Conservation (phyloP, 768 basidiomycete genomes). For the Dacryopinax primogenitus region DNA sequence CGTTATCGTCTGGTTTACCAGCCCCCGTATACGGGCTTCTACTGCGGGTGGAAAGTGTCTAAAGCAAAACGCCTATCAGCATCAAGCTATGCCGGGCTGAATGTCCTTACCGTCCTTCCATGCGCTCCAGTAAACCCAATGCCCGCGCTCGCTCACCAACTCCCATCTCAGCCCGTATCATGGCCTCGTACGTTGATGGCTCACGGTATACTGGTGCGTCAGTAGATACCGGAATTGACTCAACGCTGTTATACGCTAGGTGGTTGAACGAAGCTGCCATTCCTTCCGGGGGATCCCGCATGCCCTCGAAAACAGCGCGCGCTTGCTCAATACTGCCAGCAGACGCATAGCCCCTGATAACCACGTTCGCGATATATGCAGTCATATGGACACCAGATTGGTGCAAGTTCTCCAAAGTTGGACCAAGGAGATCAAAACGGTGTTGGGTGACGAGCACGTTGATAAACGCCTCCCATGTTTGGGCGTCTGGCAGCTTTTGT, state of each 20-base stretch:
- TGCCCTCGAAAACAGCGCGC: slow-evolving; percentile 61
- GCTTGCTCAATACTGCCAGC: slow-evolving; percentile 58
- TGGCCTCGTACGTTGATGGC: slow-evolving; percentile 90
- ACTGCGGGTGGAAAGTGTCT: slow-evolving; percentile 48
- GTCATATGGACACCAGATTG: slow-evolving; percentile 67
- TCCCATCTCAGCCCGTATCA: slow-evolving; percentile 84
- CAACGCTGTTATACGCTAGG: slow-evolving; percentile 43
- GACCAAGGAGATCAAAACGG: slow-evolving; percentile 60
- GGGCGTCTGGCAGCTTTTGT: slow-evolving; percentile 52
- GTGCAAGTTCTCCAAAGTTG: slow-evolving; percentile 51
- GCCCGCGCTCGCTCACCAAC: slow-evolving; percentile 63
- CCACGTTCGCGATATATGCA: slow-evolving; percentile 83
- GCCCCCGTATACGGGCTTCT: slow-evolving; percentile 60
- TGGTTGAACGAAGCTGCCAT: slow-evolving; percentile 86
- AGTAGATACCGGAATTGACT: slow-evolving; percentile 26
- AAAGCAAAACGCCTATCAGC: slow-evolving; percentile 4
- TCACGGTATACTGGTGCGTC: slow-evolving; percentile 69
- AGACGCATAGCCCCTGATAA: slow-evolving; percentile 63
- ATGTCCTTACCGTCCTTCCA: slow-evolving; percentile 51
- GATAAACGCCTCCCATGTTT: slow-evolving; percentile 81
- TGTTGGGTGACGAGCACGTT: slow-evolving; percentile 71
- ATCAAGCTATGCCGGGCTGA: neutral
- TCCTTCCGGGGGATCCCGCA: slow-evolving; percentile 68
- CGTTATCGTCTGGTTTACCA: neutral
- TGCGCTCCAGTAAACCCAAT: slow-evolving; percentile 49